A percentile compares a stretch with the other conserved stretches of the same genome.
These are phyloP conservation scores for Lyophyllum shimeji DNA, from an alignment of 768 basidiomycete genomes.

Conservation along the genomic window DNA sequence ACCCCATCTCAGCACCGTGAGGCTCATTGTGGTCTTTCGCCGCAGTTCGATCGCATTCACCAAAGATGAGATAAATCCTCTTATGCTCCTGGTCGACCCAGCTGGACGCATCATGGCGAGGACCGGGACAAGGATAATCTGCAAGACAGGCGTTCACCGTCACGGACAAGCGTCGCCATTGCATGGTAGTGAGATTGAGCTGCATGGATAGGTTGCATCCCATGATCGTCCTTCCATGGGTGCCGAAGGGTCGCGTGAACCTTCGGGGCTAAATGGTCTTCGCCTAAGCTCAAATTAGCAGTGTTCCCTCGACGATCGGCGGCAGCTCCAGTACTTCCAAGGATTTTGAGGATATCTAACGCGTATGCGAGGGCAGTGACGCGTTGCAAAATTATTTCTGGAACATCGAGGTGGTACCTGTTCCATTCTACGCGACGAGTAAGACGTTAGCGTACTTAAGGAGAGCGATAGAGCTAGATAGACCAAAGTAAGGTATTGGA, in stretches of 20 bases:
- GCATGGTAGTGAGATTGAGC: conserved; percentile 30
- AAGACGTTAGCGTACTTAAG: neutral
- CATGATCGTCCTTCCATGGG: conserved; percentile 21
- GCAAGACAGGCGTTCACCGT: neutral
- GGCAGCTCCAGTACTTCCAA: conserved; percentile 6
- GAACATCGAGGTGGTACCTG: conserved; percentile 2
- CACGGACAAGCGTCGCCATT: conserved; percentile 29
- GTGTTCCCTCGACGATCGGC: conserved; percentile 4
- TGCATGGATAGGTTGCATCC: conserved; percentile 37
- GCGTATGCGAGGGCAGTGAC: neutral
- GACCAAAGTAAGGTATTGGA: neutral
- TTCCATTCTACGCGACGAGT: neutral
- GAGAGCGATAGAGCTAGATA: neutral
- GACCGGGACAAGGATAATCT: conserved; percentile 25
- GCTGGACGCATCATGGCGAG: conserved; percentile 27
- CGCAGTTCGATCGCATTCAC: conserved; percentile 26
- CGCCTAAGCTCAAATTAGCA: neutral
- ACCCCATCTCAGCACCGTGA: neutral
- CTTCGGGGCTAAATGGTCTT: neutral
- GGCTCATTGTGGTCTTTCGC: neutral
- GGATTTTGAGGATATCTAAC: neutral
- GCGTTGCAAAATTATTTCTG: neutral
- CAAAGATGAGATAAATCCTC: conserved; percentile 31
- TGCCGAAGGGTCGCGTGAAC: conserved; percentile 18
- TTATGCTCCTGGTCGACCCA: conserved; percentile 29